These are phyloP conservation scores for Phytophthora lateralis DNA, from an alignment of 352 stramenopile genomes.

Conservation along the genomic window DNA sequence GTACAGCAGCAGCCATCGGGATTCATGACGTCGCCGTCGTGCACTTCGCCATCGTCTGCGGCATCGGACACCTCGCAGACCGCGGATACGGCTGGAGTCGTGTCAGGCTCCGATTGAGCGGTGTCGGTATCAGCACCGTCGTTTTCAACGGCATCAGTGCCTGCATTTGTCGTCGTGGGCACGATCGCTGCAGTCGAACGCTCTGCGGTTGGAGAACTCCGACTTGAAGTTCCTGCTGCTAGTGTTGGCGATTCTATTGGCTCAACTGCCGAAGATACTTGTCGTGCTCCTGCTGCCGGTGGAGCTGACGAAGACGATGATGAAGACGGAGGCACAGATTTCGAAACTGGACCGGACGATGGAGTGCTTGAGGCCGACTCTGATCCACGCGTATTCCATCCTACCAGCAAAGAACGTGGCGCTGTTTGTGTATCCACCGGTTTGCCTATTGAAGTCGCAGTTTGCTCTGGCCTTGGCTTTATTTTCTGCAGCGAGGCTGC, in stretches of 20 bases:
- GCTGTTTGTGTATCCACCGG: conserved; percentile 1
- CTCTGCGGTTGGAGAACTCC: neutral
- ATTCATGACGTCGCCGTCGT: conserved; percentile 35
- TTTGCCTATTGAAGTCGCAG: neutral
- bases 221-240: neutral
- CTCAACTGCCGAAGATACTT: neutral
- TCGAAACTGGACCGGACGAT: neutral
- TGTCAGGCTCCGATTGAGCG: conserved; percentile 11
- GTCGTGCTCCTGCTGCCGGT: neutral
- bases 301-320: neutral
- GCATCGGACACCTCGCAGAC: conserved; percentile 4
- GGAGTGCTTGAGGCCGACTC: neutral
- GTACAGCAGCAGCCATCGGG: conserved; percentile 32
- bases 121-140: conserved; percentile 5
- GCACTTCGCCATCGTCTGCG: conserved; percentile 7
- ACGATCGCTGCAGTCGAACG: neutral
- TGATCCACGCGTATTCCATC: neutral
- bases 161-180: neutral
- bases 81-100: neutral
- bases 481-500: neutral
- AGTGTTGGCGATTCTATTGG: neutral
- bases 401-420: neutral
- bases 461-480: neutral
- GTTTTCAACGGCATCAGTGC: conserved; percentile 2
- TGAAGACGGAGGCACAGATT: neutral